phyloP scores from a whole-genome alignment of 1,284 basidiomycete genomes.

The Agroathelia rolfsii region DNA sequence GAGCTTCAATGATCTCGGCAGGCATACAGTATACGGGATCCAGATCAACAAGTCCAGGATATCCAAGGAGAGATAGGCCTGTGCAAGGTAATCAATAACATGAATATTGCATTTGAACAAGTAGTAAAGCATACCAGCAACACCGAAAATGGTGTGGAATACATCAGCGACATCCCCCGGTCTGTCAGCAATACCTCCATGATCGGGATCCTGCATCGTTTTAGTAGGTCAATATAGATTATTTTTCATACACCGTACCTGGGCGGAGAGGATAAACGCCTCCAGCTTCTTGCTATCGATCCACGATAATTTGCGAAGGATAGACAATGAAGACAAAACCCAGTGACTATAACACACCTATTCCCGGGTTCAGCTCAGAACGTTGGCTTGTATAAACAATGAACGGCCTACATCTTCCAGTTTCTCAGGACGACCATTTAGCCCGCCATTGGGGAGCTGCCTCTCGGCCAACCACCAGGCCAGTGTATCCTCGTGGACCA shows the following conservation, averaged over 20 bases:
- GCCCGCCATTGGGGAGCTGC: slow-evolving; percentile 85
- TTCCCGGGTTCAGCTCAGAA: too few relatives aligned
- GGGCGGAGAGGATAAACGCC: slow-evolving; percentile 81
- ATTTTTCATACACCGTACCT: too few relatives aligned
- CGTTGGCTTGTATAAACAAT: too few relatives aligned
- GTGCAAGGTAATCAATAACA: slow-evolving; percentile 1
- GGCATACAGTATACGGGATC: slow-evolving; percentile 99
- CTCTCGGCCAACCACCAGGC: slow-evolving; percentile 92
- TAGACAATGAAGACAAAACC: slow-evolving; percentile 85
- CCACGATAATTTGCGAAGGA: slow-evolving; percentile 80
- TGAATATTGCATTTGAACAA: background rate
- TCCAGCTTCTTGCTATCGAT: slow-evolving; percentile 81
- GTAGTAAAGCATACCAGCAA: slow-evolving; percentile 57
- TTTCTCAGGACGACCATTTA: slow-evolving; percentile 96
- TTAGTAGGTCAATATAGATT: slow-evolving; percentile 13
- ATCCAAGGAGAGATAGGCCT: slow-evolving; percentile 88
- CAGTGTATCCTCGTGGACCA: slow-evolving; percentile 66
- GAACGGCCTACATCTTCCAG: slow-evolving; percentile 75
- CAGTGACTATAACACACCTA: slow-evolving; percentile 98
- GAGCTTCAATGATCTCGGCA: slow-evolving; percentile 54
- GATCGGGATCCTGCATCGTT: slow-evolving; percentile 66
- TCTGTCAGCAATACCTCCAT: slow-evolving; percentile 89
- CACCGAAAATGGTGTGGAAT: slow-evolving; percentile 91
- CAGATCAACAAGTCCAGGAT: slow-evolving; percentile 71
- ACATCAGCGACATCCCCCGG: slow-evolving; percentile 93